Conservation (phyloP, 257 asterid genomes). For the Haberlea rhodopensis region DNA sequence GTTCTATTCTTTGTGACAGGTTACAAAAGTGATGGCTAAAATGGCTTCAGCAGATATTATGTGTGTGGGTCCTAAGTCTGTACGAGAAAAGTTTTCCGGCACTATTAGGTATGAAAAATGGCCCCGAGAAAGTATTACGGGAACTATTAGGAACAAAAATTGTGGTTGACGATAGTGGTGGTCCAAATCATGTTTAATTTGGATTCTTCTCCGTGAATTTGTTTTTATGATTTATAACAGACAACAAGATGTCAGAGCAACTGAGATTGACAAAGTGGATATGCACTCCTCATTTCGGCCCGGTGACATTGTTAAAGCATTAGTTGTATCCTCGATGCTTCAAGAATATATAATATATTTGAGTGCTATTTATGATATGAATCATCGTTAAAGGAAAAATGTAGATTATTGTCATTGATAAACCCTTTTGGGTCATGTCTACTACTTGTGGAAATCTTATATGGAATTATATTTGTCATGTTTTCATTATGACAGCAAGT, state of each 20-base stretch:
- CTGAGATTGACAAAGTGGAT: conserved; percentile 96
- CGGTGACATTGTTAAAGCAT: conserved; percentile 81
- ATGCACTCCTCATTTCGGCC: conserved; percentile 82
- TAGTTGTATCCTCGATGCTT: conserved; percentile 68
- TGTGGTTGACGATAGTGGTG: not conserved
- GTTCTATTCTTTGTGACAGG: conserved; percentile 40
- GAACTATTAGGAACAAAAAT: not conserved
- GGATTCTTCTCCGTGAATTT: not conserved
- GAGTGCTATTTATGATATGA: not conserved
- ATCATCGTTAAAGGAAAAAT: not conserved
- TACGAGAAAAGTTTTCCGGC: conserved; percentile 79
- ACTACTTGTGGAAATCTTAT: too few species aligned
- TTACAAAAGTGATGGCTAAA: conserved; percentile 89
- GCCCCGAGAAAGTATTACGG: not conserved
- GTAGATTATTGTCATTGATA: not conserved
- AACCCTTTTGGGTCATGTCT: not conserved
- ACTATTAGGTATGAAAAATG: conserved; percentile 57
- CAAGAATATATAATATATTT: not conserved
- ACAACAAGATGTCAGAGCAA: conserved; percentile 96
- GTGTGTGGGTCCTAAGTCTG: conserved; percentile 84
- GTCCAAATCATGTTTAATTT: not conserved
- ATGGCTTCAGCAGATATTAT: conserved; percentile 82
- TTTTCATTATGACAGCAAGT: not conserved
- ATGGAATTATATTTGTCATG: too few species aligned
- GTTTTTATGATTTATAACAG: conserved; percentile 36